Base-by-base conservation (phyloP, 768 basidiomycete genomes). In the Cyathus striatus region DNA sequence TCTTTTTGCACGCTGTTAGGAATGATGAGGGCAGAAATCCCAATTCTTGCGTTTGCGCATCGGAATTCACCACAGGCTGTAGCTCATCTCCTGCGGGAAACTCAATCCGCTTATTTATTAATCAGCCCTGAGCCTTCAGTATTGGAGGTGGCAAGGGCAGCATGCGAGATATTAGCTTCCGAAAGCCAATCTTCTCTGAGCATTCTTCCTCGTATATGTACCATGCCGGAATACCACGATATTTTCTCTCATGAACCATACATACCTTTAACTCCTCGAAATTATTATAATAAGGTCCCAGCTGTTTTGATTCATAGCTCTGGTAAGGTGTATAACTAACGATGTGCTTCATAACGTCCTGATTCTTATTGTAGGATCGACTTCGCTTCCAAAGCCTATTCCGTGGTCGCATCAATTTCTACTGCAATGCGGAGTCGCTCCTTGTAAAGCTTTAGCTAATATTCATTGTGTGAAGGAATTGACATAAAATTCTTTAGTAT, bases 11-110 rank as follows among this genome's bases (percentile, higher is more conserved):
- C 49, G 16, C 22, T 56, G 25, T 45, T 65, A 6, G 66, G 66
- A 3, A 56, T 66, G 35, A 43, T 63, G 0, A 49, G 64, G 9
- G 65, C 66, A 12, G 72, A 68, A 18, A 57, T 62, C 37, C 53
- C 52, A 7, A 48, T 62, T 3, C 49, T 62, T 20, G 47, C 60
- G 21, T 47, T 65, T 13, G 66, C 65, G 9, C 64, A 61, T 6
- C 61, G 61, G 49, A 74, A 71, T 52, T 70, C 68, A 0, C 57
- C 68, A 0, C 55, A 66, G 5, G 71, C 70, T 9, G 63, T 69
- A 24, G 68, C 71, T 1, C 69, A 73, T 42, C 58, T 76, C 14
- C 55, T 70, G 45, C 44, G 48, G 6, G 41, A 36, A 40, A 35
- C 40, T 24, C 9, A 20, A 5, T 23, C 47, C 16, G 33, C 41